A percentile compares a stretch with the other conserved stretches of the same genome.
Conservation (phyloP, 2,329 filamentous ascomycete genomes). For the Arachnopeziza araneosa region DNA sequence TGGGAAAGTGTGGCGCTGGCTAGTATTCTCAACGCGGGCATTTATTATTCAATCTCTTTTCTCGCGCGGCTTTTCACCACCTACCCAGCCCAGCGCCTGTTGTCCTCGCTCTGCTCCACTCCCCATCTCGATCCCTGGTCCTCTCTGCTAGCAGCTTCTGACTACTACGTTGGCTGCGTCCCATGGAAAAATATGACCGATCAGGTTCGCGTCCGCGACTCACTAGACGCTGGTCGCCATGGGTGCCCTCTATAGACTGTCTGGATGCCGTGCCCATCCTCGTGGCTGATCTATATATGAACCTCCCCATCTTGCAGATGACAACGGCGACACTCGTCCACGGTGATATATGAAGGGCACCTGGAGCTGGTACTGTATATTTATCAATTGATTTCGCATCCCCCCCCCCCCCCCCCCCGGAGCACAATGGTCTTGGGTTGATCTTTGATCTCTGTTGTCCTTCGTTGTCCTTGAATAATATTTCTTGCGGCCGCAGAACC, state of each 20-base stretch:
- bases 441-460: conserved; percentile 18
- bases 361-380: conserved; percentile 19
- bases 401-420: conserved; percentile 16
- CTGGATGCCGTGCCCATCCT: conserved; percentile 1
- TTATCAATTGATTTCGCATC: conserved; percentile 21
- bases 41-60: neutral
- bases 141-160: neutral
- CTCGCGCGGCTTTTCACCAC: neutral
- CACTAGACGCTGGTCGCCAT: neutral
- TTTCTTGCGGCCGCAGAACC: neutral
- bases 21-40: neutral
- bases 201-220: neutral
- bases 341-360: conserved; percentile 17
- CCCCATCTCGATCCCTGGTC: neutral
- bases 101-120: neutral
- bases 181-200: neutral
- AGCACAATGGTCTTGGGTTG: conserved; percentile 19
- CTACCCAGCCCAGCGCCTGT: neutral
- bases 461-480: conserved; percentile 16
- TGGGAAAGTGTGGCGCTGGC: neutral
- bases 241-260: neutral
- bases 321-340: conserved; percentile 23
- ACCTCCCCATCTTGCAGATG: conserved; percentile 17
- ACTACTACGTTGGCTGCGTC: neutral
- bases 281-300: conserved; percentile 20